Base-by-base conservation (phyloP, 306 rosid genomes). In the Pterocarpus macrocarpus region DNA sequence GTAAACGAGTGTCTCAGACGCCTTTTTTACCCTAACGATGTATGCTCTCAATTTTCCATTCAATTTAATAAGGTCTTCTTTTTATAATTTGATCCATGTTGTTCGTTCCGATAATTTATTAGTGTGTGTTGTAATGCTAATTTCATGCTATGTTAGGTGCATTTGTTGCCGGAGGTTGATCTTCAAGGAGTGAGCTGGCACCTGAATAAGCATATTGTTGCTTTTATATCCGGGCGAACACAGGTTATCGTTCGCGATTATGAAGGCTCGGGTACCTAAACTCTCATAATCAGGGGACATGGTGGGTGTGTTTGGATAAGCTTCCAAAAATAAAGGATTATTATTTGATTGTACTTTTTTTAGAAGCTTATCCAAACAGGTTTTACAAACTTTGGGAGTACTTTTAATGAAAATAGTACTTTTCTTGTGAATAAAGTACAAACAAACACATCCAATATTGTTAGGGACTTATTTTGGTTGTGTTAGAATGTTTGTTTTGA, bases 121-220 rank as follows among this genome's bases (percentile, higher is more conserved):
- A 3, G 62, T 4, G 12, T 64, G 34, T 38, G 12, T 39, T 69
- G 55, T 64, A 49, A 39, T 43, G 53, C 58, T 45, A 65, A 66
- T 36, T 17, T 70, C 76, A 2, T 81, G 50, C 2, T 50, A 3
- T 83, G 45, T 78, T 80, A 95, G 99, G 93, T 91, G 76, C 95
- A 81, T 82, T 85, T 89, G 87, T 84, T 95, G 78, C 97, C 91
- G 1, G 94, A 92, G 90, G 91, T 89, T 84, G 89, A 88, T 87
- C 91, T 93, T 75, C 94, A 93, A 83, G 97, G 92, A 67, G 88
- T 93, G 35, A 90, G 97, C 86, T 95, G 99, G 99, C 99, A 95
- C 89, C 95, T 78, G 63, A 93, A 90, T 85, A 91, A 91, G 88
- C 97, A 91, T 87, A 87, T 91, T 50, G 32, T 95, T 57, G 97